phyloP scores from a whole-genome alignment of 2,329 filamentous ascomycete genomes.

The Penicillium freii region DNA sequence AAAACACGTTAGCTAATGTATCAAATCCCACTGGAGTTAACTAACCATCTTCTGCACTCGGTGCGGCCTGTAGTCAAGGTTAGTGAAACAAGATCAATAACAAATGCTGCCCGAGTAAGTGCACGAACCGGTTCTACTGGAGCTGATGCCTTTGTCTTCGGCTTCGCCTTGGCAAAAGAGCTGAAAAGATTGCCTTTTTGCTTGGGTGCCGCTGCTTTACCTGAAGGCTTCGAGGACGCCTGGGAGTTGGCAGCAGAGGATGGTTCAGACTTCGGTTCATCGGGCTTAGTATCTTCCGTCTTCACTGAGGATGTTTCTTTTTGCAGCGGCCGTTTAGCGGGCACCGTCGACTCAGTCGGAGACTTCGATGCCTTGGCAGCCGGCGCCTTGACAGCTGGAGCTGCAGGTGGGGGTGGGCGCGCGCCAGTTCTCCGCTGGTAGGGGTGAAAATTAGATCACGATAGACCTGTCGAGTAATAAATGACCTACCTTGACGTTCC shows the following conservation, averaged over 20 bases:
- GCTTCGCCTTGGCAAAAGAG: conserved; percentile 71
- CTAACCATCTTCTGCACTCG: conserved; percentile 50
- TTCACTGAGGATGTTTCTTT: conserved; percentile 25
- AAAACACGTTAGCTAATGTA: conserved; percentile 29
- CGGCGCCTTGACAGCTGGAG: conserved; percentile 31
- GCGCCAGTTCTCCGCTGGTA: conserved; percentile 49
- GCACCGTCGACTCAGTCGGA: conserved; percentile 33
- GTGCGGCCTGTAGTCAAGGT: neutral
- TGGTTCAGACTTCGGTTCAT: conserved; percentile 21
- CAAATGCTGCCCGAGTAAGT: neutral
- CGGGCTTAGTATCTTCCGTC: conserved; percentile 22
- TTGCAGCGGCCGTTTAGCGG: conserved; percentile 42
- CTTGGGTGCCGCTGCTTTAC: conserved; percentile 51
- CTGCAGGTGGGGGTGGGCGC: conserved; percentile 37
- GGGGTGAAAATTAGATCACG: conserved; percentile 1
- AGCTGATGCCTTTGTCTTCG: conserved; percentile 52
- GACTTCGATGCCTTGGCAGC: conserved; percentile 19
- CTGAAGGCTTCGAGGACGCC: conserved; percentile 35
- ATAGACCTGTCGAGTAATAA: neutral
- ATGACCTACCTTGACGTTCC: conserved; percentile 56
- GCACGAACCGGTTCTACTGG: conserved; percentile 35
- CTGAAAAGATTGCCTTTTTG: conserved; percentile 69
- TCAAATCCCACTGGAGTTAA: neutral
- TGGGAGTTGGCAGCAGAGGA: conserved; percentile 27
- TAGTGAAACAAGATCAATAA: neutral